A percentile compares a stretch with the other conserved stretches of the same genome.
Evolutionary conservation across 1,284 basidiomycete species (phyloP).

Genomic region (Ustilago esculenta): DNA sequence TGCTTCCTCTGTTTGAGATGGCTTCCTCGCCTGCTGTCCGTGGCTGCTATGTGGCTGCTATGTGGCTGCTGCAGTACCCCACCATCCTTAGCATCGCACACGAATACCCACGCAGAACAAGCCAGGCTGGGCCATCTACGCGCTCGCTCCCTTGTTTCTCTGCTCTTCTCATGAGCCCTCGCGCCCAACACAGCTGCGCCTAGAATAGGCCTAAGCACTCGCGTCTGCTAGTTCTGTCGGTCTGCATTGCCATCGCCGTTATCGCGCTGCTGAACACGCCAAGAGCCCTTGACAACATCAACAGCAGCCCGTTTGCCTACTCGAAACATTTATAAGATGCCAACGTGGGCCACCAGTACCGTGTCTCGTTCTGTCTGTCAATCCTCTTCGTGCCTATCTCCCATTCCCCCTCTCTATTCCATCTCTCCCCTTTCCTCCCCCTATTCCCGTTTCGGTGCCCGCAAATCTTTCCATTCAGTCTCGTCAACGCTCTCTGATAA

Average conservation of each 20-base stretch:
- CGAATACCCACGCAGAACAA: no score
- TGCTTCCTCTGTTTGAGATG: neutral
- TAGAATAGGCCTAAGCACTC: slow-evolving; percentile 9
- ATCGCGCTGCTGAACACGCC: neutral
- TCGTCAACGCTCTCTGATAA: neutral
- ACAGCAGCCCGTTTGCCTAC: neutral
- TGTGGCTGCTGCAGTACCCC: no score
- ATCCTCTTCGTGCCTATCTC: slow-evolving; percentile 13
- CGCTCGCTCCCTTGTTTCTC: no score
- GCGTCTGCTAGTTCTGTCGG: neutral
- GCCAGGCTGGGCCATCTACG: no score
- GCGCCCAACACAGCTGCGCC: no score
- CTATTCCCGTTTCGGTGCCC: neutral
- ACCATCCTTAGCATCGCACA: no score
- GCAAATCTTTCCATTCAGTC: neutral
- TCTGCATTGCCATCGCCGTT: neutral
- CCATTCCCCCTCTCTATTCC: neutral
- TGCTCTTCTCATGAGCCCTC: no score
- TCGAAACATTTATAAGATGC: slow-evolving; percentile 7
- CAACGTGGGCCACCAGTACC: neutral
- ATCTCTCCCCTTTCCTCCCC: neutral
- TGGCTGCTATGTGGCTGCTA: no score
- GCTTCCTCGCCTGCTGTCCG: no score
- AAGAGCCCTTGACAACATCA: no score
- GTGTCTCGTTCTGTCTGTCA: neutral